These are phyloP conservation scores for Lachancea lanzarotensis DNA, from an alignment of 805 yeast species.

Conservation along the genomic window DNA sequence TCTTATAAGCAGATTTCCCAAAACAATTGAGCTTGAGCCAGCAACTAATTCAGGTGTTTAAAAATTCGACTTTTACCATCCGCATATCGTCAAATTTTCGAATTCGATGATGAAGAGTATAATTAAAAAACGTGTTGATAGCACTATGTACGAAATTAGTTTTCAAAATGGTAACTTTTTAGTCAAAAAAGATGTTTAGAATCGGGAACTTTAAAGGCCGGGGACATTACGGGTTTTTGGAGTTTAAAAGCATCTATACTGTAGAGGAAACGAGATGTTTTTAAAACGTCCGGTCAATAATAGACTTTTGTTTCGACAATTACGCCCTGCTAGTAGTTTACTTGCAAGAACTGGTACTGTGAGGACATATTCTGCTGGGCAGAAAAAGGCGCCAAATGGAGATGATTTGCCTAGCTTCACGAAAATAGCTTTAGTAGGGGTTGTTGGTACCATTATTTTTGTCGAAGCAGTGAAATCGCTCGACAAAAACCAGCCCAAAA, in stretches of 20 bases:
- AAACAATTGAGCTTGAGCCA: not conserved
- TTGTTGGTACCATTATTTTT: conserved; percentile 41
- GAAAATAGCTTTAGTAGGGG: conserved; percentile 38
- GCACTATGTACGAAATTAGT: not conserved
- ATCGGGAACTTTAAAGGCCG: not conserved
- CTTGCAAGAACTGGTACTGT: not conserved
- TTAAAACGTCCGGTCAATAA: not conserved
- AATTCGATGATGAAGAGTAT: not conserved
- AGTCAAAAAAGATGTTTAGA: not conserved
- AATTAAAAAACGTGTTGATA: conserved; percentile 3
- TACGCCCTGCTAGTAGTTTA: not conserved
- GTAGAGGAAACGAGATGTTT: not conserved
- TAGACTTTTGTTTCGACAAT: not conserved
- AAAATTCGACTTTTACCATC: not conserved
- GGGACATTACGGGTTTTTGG: not conserved
- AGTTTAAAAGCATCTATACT: too few relatives aligned
- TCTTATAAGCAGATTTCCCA: not conserved
- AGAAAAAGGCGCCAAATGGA: conserved; percentile 2
- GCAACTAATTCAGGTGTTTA: not conserved
- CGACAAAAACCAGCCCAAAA: conserved; percentile 32
- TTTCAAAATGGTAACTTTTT: not conserved
- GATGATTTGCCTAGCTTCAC: conserved; percentile 35
- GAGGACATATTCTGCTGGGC: conserved; percentile 2
- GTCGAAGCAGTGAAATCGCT: conserved; percentile 35
- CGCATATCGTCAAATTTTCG: conserved; percentile 1